Conservation (phyloP, 108 stramenopile genomes). For the Fistulifera pelliculosa region DNA sequence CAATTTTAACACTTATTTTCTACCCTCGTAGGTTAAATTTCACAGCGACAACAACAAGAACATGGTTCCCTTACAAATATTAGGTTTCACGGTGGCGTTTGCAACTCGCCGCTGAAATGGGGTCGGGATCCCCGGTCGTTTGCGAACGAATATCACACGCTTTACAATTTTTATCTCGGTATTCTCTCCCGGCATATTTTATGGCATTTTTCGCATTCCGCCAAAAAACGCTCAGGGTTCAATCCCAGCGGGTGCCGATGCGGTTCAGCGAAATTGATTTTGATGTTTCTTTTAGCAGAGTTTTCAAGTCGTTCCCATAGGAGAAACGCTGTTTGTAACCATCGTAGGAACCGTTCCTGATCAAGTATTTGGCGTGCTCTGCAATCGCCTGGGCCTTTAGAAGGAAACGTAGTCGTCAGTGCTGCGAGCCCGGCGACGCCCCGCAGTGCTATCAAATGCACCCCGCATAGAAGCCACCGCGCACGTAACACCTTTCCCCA, state of each 20-base stretch:
- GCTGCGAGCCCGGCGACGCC: background rate
- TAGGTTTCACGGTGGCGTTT: too few species aligned
- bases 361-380: background rate
- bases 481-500: background rate
- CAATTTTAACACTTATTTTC: too few species aligned
- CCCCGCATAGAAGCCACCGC: background rate
- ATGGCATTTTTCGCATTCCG: background rate
- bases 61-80: too few species aligned
- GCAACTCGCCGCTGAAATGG: too few species aligned
- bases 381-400: background rate
- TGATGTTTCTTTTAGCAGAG: background rate
- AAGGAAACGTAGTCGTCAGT: background rate
- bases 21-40: too few species aligned
- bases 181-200: slow-evolving; percentile 2
- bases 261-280: background rate
- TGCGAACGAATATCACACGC: too few species aligned
- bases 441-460: slow-evolving; percentile 8
- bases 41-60: too few species aligned
- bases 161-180: too few species aligned
- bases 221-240: slow-evolving; percentile 6
- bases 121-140: too few species aligned
- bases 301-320: background rate
- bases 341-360: slow-evolving; percentile 2
- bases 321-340: slow-evolving; percentile 6
- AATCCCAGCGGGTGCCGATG: slow-evolving; percentile 7